phyloP scores from a whole-genome alignment of 257 asterid species.

The Echites panduratus region DNA sequence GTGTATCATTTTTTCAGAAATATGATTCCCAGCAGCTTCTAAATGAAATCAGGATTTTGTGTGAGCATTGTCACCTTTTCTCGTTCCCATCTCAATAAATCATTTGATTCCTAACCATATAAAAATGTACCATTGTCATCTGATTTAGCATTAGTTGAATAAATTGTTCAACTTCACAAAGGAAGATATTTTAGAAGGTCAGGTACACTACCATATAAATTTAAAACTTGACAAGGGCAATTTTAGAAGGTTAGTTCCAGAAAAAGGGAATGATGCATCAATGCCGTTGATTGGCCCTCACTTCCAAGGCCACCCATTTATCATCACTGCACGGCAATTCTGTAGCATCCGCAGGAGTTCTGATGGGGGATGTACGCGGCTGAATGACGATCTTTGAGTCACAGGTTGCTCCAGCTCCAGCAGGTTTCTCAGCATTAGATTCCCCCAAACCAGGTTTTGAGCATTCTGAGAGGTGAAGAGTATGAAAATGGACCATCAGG shows the following conservation, averaged over 20 bases:
- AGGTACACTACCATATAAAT: not conserved
- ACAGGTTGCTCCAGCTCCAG: conserved; percentile 3
- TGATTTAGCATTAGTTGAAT: not conserved
- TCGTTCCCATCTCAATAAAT: no score
- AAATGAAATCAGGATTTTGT: not conserved
- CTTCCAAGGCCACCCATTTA: conserved; percentile 43
- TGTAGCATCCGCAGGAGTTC: conserved; percentile 33
- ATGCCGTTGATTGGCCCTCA: not conserved
- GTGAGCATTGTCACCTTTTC: no score
- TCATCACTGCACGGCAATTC: conserved; percentile 36
- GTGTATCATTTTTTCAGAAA: no score
- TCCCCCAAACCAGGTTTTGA: conserved; percentile 3
- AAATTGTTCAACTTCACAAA: no score
- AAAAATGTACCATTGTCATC: not conserved
- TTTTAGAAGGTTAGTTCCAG: not conserved
- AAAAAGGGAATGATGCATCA: not conserved
- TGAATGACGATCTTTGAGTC: conserved; percentile 32
- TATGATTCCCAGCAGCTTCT: not conserved
- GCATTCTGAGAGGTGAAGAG: conserved; percentile 15
- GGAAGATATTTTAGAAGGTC: no score
- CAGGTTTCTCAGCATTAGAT: conserved; percentile 13
- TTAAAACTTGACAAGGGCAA: not conserved
- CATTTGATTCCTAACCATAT: not conserved
- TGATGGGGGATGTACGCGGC: conserved; percentile 25
- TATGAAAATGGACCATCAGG: conserved; percentile 8